Evolutionary conservation across 1,284 basidiomycete genomes (phyloP).

Genomic region (Fomes fomentarius): DNA sequence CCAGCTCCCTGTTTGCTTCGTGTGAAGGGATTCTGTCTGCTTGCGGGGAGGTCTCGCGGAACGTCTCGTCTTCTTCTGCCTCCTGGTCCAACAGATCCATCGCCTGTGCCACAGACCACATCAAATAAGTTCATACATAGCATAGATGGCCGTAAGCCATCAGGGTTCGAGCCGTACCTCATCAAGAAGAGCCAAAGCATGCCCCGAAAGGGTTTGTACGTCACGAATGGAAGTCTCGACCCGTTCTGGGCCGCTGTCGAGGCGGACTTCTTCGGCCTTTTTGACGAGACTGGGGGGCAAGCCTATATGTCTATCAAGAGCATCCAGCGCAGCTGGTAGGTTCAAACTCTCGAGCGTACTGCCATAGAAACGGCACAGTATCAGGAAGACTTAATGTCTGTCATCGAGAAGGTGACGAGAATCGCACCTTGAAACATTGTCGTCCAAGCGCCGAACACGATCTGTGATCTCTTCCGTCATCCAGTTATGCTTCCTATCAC

Average conservation of each 20-base stretch:
- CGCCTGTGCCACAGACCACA: constrained; percentile 51
- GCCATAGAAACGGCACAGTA: background rate
- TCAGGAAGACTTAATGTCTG: too few species aligned
- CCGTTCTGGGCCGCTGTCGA: constrained; percentile 74
- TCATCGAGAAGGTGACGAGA: constrained; percentile 33
- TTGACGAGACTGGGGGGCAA: constrained; percentile 87
- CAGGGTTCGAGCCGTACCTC: constrained; percentile 63
- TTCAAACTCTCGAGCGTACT: constrained; percentile 78
- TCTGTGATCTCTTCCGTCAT: constrained; percentile 72
- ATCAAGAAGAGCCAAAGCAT: constrained; percentile 68
- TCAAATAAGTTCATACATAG: background rate
- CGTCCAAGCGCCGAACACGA: constrained; percentile 69
- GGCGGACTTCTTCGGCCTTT: constrained; percentile 86
- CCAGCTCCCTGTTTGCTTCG: constrained; percentile 77
- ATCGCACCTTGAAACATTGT: constrained; percentile 64
- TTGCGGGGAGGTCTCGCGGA: constrained; percentile 48
- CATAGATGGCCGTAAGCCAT: background rate
- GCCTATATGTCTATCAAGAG: constrained; percentile 84
- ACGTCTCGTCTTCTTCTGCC: constrained; percentile 83
- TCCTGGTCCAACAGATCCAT: constrained; percentile 90
- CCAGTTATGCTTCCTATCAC: constrained; percentile 79
- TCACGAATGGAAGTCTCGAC: constrained; percentile 78
- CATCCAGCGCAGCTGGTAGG: constrained; percentile 87
- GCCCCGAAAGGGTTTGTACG: constrained; percentile 68
- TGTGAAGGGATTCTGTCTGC: constrained; percentile 69